Conservation (phyloP, 2,329 filamentous ascomycete species). For the Diaporthe sp. region DNA sequence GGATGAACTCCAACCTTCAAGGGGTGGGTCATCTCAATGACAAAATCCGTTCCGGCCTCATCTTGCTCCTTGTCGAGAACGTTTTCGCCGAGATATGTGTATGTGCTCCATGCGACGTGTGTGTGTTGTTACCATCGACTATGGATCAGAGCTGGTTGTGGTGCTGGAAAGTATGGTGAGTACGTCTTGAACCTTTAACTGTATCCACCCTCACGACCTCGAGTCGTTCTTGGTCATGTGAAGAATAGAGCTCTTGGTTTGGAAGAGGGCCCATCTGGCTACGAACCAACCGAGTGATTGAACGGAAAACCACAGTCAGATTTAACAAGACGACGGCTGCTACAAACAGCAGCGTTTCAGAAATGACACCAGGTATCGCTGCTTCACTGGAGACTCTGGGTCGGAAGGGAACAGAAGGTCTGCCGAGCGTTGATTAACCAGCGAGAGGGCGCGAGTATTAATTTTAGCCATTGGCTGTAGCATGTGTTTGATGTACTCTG, state of each 20-base stretch:
- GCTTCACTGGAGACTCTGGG: not conserved
- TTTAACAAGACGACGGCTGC: not conserved
- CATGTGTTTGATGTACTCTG: not conserved
- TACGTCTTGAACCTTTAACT: slow-evolving; percentile 42
- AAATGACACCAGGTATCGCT: not conserved
- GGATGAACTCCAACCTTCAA: not conserved
- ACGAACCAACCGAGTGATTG: not conserved
- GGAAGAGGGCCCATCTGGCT: not conserved
- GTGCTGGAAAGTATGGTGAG: not conserved
- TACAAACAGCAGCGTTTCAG: not conserved
- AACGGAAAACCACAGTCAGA: not conserved
- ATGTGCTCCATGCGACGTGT: not conserved
- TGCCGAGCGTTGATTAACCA: not conserved
- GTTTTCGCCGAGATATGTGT: not conserved
- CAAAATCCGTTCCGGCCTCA: slow-evolving; percentile 25
- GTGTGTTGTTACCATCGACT: not conserved
- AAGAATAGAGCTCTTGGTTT: not conserved
- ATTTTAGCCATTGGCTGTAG: not conserved
- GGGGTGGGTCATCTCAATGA: not conserved
- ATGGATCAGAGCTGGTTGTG: not conserved
- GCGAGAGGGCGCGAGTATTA: slow-evolving; percentile 10
- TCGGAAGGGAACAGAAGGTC: not conserved
- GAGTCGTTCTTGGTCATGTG: not conserved
- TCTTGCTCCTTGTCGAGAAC: not conserved
- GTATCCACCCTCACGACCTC: not conserved